Evolutionary conservation across 352 stramenopile genomes (phyloP).

Genomic region (Plasmopara viticola): DNA sequence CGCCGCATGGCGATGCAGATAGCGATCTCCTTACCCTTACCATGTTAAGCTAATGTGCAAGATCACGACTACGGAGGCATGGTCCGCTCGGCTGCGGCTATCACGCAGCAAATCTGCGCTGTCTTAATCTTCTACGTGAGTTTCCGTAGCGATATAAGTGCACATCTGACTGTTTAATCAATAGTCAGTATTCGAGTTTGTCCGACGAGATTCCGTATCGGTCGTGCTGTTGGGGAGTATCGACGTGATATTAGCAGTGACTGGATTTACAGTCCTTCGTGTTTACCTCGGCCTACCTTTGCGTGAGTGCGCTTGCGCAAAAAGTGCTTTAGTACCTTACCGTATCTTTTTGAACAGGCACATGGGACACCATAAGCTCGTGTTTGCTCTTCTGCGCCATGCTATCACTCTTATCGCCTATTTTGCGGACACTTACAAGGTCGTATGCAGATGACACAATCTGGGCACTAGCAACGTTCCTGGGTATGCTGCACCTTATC

Average conservation of each 20-base stretch:
- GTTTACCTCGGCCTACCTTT: constrained; percentile 29
- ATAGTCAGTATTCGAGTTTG: constrained; percentile 75
- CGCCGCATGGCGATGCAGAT: neutral
- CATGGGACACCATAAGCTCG: constrained; percentile 51
- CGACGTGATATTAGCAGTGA: constrained; percentile 47
- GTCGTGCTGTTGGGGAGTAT: constrained; percentile 47
- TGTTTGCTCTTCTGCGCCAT: constrained; percentile 78
- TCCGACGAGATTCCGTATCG: constrained; percentile 49
- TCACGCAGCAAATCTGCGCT: constrained; percentile 86
- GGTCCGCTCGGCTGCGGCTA: constrained; percentile 74
- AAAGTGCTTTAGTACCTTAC: neutral
- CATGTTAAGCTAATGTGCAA: constrained; percentile 54
- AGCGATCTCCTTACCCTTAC: neutral
- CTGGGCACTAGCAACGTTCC: constrained; percentile 68
- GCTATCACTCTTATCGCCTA: constrained; percentile 82
- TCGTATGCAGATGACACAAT: constrained; percentile 92
- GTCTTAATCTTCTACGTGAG: constrained; percentile 85
- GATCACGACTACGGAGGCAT: constrained; percentile 83
- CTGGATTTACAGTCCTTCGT: constrained; percentile 53
- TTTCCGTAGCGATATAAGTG: neutral
- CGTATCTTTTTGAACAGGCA: constrained; percentile 19
- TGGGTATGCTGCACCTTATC: constrained; percentile 83
- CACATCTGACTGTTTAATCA: neutral
- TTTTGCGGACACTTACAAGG: constrained; percentile 86
- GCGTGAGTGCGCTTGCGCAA: constrained; percentile 23